These are phyloP conservation scores for Polytrichum formosum DNA, from an alignment of 225 moss, liverwort and hornwort genomes.

Conservation along the genomic window DNA sequence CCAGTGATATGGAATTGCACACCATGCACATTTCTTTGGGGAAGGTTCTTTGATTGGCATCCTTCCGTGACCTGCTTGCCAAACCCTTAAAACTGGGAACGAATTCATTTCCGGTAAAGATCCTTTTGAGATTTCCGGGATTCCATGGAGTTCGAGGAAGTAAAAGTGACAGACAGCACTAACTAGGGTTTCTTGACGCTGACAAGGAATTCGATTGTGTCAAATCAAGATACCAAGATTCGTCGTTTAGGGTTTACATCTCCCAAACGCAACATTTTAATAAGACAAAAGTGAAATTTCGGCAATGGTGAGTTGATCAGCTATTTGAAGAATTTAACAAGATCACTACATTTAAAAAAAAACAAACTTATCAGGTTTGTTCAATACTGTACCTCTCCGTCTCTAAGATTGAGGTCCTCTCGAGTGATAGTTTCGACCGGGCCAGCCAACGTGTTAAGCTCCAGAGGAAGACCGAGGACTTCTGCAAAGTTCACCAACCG, in stretches of 20 bases:
- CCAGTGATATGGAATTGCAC: too few species aligned
- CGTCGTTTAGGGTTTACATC: background rate
- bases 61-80: too few species aligned
- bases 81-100: too few species aligned
- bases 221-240: background rate
- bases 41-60: too few species aligned
- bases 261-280: background rate
- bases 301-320: background rate
- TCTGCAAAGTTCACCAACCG: constrained; percentile 71
- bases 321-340: background rate
- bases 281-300: background rate
- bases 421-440: constrained; percentile 56
- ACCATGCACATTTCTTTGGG: too few species aligned
- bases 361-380: background rate
- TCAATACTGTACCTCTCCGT: constrained; percentile 48
- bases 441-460: constrained; percentile 46
- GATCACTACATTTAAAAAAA: background rate
- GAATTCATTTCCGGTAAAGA: too few species aligned
- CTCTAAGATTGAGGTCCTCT: constrained; percentile 50
- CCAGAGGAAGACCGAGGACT: constrained; percentile 66
- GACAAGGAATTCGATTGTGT: background rate
- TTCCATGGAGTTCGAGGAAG: too few species aligned
- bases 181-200: too few species aligned
- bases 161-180: too few species aligned
- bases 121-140: too few species aligned